A percentile compares a stretch with the other conserved stretches of the same genome.
Conservation (phyloP, 768 basidiomycete species). For the Russula brevipes region DNA sequence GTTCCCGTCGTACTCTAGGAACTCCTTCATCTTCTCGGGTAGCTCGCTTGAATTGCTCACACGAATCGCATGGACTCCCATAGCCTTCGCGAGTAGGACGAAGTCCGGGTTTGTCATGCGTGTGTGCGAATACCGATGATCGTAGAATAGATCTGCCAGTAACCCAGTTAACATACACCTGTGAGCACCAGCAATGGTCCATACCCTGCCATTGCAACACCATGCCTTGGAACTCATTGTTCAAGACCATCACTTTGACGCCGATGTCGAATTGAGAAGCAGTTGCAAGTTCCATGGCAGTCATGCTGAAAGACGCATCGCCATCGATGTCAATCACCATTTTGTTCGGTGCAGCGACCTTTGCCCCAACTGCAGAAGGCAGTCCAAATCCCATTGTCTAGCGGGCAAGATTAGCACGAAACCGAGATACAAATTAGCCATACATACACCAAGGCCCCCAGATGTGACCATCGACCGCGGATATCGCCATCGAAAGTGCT, state of each 20-base stretch:
- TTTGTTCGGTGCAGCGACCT: slow-evolving; percentile 92
- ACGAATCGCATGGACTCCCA: slow-evolving; percentile 89
- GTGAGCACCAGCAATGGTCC: slow-evolving; percentile 22
- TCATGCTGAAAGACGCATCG: slow-evolving; percentile 98
- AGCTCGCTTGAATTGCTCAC: slow-evolving; percentile 68
- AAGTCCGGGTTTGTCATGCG: slow-evolving; percentile 96
- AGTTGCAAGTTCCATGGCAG: slow-evolving; percentile 97
- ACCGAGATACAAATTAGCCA: background rate
- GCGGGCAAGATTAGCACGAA: background rate
- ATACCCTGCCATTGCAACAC: slow-evolving; percentile 97
- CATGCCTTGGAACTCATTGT: slow-evolving; percentile 99
- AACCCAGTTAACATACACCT: background rate
- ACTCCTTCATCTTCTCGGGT: slow-evolving; percentile 96
- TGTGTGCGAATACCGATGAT: slow-evolving; percentile 94
- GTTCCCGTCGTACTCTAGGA: slow-evolving; percentile 86
- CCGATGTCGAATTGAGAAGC: slow-evolving; percentile 89
- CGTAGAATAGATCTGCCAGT: slow-evolving; percentile 83
- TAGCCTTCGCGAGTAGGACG: slow-evolving; percentile 79
- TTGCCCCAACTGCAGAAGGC: slow-evolving; percentile 91
- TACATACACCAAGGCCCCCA: slow-evolving; percentile 86
- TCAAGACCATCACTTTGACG: slow-evolving; percentile 88
- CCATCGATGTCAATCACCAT: slow-evolving; percentile 95
- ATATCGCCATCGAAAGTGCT: slow-evolving; percentile 85
- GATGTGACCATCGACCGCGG: slow-evolving; percentile 89
- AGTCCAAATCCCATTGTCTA: slow-evolving; percentile 99